A percentile compares a stretch with the other conserved stretches of the same genome.
Conservation (phyloP, 345 rosid genomes). For the Pistacia integerrima region DNA sequence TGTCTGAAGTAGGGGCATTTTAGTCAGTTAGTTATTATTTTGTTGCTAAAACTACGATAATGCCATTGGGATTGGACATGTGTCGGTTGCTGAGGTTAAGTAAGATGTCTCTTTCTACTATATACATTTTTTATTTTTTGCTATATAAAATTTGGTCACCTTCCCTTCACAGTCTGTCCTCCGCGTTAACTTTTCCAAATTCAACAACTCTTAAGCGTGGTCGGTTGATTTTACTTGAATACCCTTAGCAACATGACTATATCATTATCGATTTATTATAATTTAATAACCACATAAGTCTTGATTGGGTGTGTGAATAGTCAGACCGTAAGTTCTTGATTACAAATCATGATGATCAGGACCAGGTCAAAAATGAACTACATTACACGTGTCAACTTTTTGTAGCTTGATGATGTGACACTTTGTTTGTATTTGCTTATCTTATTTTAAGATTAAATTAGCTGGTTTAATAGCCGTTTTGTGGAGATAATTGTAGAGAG, state of each 20-base stretch:
- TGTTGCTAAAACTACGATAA: background rate
- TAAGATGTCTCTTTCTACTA: conserved; percentile 25
- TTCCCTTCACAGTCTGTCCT: conserved; percentile 14
- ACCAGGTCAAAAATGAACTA: background rate
- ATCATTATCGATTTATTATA: background rate
- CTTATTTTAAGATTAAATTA: background rate
- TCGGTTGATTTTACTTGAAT: conserved; percentile 20
- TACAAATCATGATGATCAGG: background rate
- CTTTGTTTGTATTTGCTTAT: background rate
- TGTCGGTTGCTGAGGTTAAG: conserved; percentile 25
- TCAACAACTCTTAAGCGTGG: conserved; percentile 19
- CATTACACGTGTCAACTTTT: conserved; percentile 14
- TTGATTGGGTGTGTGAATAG: background rate
- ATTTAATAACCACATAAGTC: background rate
- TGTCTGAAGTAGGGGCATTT: background rate
- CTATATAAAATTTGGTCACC: conserved; percentile 20
- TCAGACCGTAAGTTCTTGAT: background rate
- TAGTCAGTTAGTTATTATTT: conserved; percentile 1
- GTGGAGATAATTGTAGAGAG: conserved; percentile 27
- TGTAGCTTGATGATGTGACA: conserved; percentile 1
- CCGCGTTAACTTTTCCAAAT: conserved; percentile 27
- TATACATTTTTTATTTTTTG: background rate
- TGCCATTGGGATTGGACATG: background rate
- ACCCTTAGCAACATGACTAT: conserved; percentile 5
- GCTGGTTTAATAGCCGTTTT: conserved; percentile 26